These are phyloP conservation scores for Camellia lanceoleosa DNA, from an alignment of 148 eudicot species.

Conservation along the genomic window DNA sequence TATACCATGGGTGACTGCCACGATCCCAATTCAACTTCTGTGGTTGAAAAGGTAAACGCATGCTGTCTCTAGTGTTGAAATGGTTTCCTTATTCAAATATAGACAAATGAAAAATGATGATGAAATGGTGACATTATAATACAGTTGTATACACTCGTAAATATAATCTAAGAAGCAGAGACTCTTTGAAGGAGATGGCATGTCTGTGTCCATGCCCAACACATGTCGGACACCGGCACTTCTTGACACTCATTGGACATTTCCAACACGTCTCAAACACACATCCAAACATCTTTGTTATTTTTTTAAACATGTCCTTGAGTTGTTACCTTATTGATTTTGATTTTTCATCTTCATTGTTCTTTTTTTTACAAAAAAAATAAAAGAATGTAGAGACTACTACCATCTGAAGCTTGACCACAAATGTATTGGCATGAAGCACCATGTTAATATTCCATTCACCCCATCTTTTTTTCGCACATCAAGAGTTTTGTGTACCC, in stretches of 20 bases:
- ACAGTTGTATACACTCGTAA: neutral
- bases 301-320: too few relatives aligned
- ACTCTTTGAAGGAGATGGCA: too few relatives aligned
- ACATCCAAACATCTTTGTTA: too few relatives aligned
- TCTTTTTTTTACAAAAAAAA: neutral
- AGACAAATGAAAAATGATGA: neutral
- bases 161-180: neutral
- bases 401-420: neutral
- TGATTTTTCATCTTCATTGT: too few relatives aligned
- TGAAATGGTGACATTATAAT: neutral
- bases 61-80: neutral
- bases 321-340: too few relatives aligned
- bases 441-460: neutral
- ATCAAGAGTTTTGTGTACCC: neutral
- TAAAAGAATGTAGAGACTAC: neutral
- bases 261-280: too few relatives aligned
- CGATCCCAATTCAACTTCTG: constrained; percentile 55
- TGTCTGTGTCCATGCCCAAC: too few relatives aligned
- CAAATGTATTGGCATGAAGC: neutral
- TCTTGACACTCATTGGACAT: too few relatives aligned
- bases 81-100: neutral
- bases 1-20: constrained; percentile 59
- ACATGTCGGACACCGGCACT: too few relatives aligned
- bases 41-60: constrained; percentile 54
- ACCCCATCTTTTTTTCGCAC: neutral